Percentiles rank a stretch among this genome's conserved stretches.
phyloP scores from a whole-genome alignment of 176 grass and related monocot genomes.

The Raddia distichophylla region DNA sequence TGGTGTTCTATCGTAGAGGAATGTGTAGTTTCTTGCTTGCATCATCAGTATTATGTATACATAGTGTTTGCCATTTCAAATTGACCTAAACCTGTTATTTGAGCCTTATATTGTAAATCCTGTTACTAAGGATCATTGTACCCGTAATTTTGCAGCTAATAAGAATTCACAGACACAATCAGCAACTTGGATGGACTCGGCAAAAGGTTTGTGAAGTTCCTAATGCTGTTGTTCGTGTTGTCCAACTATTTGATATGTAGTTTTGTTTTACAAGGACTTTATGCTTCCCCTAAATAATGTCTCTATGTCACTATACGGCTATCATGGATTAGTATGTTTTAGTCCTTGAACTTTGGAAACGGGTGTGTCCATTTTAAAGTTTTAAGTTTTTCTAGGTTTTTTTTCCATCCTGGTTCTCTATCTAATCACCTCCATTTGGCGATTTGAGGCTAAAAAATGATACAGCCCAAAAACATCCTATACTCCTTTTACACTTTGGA shows the following conservation, averaged over 20 bases:
- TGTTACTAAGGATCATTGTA: constrained; percentile 3
- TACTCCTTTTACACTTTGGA: background rate
- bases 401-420: background rate
- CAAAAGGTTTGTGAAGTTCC: constrained; percentile 75
- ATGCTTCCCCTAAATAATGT: constrained; percentile 9
- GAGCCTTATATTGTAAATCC: background rate
- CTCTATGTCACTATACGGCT: background rate
- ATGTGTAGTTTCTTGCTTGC: background rate
- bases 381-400: background rate
- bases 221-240: constrained; percentile 22
- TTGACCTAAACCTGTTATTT: constrained; percentile 7
- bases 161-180: constrained; percentile 86
- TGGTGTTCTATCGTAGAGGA: background rate
- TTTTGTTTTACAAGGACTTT: constrained; percentile 33
- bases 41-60: background rate
- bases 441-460: background rate
- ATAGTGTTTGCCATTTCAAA: constrained; percentile 18
- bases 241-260: background rate
- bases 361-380: background rate
- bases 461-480: background rate
- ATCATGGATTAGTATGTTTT: constrained; percentile 23
- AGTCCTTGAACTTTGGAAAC: background rate
- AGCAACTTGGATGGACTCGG: constrained; percentile 85
- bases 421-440: background rate
- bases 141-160: constrained; percentile 55